These are phyloP conservation scores for Carex kokanica DNA, from an alignment of 176 grass and related monocot species.

Conservation along the genomic window DNA sequence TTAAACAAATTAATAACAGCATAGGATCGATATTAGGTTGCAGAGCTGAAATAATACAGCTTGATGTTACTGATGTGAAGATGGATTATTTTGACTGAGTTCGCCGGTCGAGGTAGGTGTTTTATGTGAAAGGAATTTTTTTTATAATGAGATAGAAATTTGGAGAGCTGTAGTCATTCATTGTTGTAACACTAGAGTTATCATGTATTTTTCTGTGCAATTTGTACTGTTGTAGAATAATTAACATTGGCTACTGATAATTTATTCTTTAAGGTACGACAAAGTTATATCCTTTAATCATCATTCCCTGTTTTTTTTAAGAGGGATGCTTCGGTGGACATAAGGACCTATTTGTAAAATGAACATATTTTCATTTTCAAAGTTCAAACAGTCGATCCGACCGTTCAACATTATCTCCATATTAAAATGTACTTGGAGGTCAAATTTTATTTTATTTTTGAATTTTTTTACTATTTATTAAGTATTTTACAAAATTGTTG, in stretches of 20 bases:
- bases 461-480: no score
- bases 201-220: background rate
- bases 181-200: background rate
- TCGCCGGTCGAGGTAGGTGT: background rate
- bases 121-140: background rate
- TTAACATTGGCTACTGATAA: background rate
- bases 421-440: no score
- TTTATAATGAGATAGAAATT: background rate
- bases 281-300: background rate
- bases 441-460: no score
- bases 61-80: conserved; percentile 88
- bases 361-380: no score
- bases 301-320: no score
- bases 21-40: conserved; percentile 63
- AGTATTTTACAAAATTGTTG: no score
- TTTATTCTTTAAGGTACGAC: background rate
- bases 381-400: no score
- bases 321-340: no score
- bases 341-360: no score
- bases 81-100: conserved; percentile 63
- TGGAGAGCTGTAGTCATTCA: background rate
- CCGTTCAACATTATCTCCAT: no score
- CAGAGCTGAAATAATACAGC: conserved; percentile 81
- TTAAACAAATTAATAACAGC: conserved; percentile 36
- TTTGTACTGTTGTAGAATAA: background rate